These are phyloP conservation scores for Pseudocercospora fuligena DNA, from an alignment of 2,329 filamentous ascomycete species.

Conservation along the genomic window DNA sequence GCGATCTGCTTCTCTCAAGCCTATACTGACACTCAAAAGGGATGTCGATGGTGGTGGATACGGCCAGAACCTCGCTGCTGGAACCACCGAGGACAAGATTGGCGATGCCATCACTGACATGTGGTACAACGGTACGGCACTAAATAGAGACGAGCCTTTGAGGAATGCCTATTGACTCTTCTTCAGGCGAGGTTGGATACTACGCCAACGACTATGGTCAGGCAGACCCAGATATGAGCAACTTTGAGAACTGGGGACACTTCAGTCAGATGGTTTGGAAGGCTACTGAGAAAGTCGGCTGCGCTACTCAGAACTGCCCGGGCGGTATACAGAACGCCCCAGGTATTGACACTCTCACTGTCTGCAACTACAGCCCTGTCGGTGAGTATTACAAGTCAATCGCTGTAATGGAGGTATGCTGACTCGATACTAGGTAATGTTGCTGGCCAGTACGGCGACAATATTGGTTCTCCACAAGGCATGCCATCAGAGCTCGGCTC, in stretches of 20 bases:
- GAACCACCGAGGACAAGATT: slow-evolving; percentile 59
- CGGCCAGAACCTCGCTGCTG: slow-evolving; percentile 89
- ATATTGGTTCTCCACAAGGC: slow-evolving; percentile 17
- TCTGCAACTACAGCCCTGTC: slow-evolving; percentile 80
- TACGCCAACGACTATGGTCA: slow-evolving; percentile 43
- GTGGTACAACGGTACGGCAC: slow-evolving; percentile 73
- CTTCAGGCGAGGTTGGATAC: slow-evolving; percentile 64
- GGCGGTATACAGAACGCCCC: slow-evolving; percentile 49
- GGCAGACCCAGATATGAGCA: slow-evolving; percentile 60
- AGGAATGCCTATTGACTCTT: background rate
- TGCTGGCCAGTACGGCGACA: slow-evolving; percentile 17
- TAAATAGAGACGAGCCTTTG: too few relatives aligned
- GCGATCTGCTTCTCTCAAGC: background rate
- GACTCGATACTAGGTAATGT: slow-evolving; percentile 10
- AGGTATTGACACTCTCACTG: slow-evolving; percentile 65
- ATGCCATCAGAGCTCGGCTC: background rate
- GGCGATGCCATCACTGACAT: slow-evolving; percentile 72
- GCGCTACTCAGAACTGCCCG: slow-evolving; percentile 60
- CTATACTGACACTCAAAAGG: slow-evolving; percentile 40
- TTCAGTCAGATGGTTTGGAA: slow-evolving; percentile 76
- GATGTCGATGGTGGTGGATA: slow-evolving; percentile 66
- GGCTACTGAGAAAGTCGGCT: slow-evolving; percentile 64
- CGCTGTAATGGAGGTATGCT: background rate
- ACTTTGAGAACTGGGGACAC: slow-evolving; percentile 71
- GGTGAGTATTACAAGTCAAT: slow-evolving; percentile 57